These are phyloP conservation scores for Trypanosoma congolense DNA, from an alignment of 208 protist genomes.

Conservation along the genomic window DNA sequence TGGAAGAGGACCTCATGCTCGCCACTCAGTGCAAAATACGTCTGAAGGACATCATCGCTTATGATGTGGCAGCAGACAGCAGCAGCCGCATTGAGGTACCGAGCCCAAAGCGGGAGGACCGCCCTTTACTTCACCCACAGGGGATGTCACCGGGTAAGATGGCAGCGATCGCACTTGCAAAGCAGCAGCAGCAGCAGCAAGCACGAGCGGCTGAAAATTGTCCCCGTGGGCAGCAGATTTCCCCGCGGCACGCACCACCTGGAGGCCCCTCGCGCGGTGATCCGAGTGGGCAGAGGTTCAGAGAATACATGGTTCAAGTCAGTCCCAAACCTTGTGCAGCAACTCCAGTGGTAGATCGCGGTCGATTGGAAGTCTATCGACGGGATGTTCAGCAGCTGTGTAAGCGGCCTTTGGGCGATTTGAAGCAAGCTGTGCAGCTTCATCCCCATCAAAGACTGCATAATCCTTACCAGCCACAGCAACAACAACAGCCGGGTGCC, in stretches of 20 bases:
- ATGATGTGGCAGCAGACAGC: conserved; percentile 29
- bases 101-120: background rate
- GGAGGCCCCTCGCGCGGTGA: background rate
- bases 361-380: conserved; percentile 22
- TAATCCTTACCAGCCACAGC: background rate
- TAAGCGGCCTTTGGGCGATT: background rate
- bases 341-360: conserved; percentile 6
- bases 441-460: conserved; percentile 1
- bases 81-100: conserved; percentile 18
- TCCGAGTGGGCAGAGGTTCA: background rate
- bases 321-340: conserved; percentile 16
- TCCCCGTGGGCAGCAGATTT: background rate
- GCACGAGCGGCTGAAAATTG: background rate
- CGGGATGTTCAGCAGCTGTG: conserved; percentile 13
- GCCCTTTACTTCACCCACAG: conserved; percentile 4
- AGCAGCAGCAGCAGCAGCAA: conserved; percentile 19
- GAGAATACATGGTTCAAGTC: background rate
- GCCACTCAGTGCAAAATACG: conserved; percentile 83
- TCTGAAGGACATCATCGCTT: conserved; percentile 87
- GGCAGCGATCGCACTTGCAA: conserved; percentile 66
- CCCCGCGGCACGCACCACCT: no score
- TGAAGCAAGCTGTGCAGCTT: background rate
- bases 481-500: background rate
- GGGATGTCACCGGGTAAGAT: conserved; percentile 74
- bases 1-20: conserved; percentile 87